Evolutionary conservation across 371 early-diverging fungal genomes (phyloP), one percentile per base, ranked within the genome.

Genomic region (Syncephalis plumigaleata): DNA sequence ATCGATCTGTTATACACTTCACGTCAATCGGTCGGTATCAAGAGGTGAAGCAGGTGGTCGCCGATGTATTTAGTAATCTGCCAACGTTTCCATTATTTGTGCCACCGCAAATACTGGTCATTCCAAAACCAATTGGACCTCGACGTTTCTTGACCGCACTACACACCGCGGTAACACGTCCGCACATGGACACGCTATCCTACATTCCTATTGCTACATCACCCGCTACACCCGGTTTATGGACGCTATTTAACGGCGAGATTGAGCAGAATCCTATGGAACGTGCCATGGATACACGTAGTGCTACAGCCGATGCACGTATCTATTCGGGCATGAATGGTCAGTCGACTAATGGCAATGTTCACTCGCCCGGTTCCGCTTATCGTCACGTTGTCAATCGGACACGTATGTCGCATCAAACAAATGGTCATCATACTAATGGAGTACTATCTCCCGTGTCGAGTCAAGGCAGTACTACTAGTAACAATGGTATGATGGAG

Each of bases 51-150:
- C 70, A 75, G 27, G 63, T 63, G 8, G 57, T 75, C 16, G 67
- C 69, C 44, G 55, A 55, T 45, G 48, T 60, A 26, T 21, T 60
- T 2, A 51, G 54, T 17, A 45, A 55, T 1, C 51, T 51, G n/a
- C 52, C 36, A 52, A 46, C 40, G 44, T 54, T 37, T 31, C 47
- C 25, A 52, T 39, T 47, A 46, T 50, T 18, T 20, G 56, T 46
- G 16, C 49, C 54, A 1, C 73, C 75, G 9, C 71, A 74, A 26
- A 65, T 79, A 1, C 59, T 79, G 17, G 76, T 77, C 7, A 66
- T 77, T 9, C 74, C 77, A 11, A 79, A 79, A 46, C 79, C 79
- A 0, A 76, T 73, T n/a, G 77, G 77, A 3, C 79, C 79, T 7
- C 63, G 76, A 16, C 67, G 77, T 8, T 68, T 75, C 24, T 50